A percentile compares a stretch with the other conserved stretches of the same genome.
Evolutionary conservation across 805 yeast genomes (phyloP).

Genomic region (Pichia eremophila): DNA sequence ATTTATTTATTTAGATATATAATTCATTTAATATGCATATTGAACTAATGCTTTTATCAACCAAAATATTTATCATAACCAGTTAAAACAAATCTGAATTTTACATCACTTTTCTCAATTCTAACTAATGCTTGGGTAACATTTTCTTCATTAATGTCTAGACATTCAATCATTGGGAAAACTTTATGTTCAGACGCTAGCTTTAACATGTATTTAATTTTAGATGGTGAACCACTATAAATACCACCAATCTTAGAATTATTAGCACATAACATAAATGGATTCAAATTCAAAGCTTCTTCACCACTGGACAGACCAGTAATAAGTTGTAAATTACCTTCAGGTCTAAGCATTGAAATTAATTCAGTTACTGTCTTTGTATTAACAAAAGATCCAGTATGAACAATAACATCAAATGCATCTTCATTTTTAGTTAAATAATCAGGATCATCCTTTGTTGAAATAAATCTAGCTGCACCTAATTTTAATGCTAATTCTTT

Average conservation of each 20-base stretch:
- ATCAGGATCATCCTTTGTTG: slow-evolving; percentile 37
- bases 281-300: not conserved
- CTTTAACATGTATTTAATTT: slow-evolving; percentile 37
- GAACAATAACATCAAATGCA: slow-evolving; percentile 36
- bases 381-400: slow-evolving; percentile 37
- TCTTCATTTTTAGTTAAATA: slow-evolving; percentile 29
- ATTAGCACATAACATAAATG: not conserved
- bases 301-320: slow-evolving; percentile 18
- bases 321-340: slow-evolving; percentile 21
- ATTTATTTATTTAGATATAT: not conserved
- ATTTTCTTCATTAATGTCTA: slow-evolving; percentile 35
- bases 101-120: slow-evolving; percentile 39
- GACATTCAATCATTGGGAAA: slow-evolving; percentile 41
- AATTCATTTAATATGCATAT: too few species aligned
- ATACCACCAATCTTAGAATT: slow-evolving; percentile 18
- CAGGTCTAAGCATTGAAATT: slow-evolving; percentile 20
- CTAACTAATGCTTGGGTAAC: slow-evolving; percentile 36
- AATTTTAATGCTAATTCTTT: slow-evolving; percentile 37
- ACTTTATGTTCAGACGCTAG: slow-evolving; percentile 37
- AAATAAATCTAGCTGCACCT: slow-evolving; percentile 45
- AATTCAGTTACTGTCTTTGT: slow-evolving; percentile 16
- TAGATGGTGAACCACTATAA: slow-evolving; percentile 34
- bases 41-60: not conserved
- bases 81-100: slow-evolving; percentile 44
- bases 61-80: slow-evolving; percentile 31